Evolutionary conservation across 495 filamentous ascomycete species (phyloP), one percentile per base, ranked within the genome.

Genomic region (Tetracladium marchalianum): DNA sequence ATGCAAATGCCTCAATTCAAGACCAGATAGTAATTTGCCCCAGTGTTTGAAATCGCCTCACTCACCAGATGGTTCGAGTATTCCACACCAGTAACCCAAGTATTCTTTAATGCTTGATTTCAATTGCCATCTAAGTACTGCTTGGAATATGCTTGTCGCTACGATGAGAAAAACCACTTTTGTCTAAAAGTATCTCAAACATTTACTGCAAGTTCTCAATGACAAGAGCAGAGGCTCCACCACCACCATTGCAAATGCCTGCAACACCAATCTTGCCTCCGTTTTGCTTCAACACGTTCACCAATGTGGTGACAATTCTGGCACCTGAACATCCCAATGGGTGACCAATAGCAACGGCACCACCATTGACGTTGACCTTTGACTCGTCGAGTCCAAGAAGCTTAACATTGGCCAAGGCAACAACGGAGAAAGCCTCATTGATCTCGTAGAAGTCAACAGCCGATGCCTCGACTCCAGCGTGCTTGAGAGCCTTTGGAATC

Each of bases 341-440:
- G 65, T 98, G 92, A 44, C 92, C 92, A 55, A 98, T 80, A 55
- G 92, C 92, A 35, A 98, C 92, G 37, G 93, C 86, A 57, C 92
- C 92, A 51, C 92, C 92, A 55, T 93, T 90, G 17, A 95, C 71
- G 67, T 98, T 98, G 50, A 98, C 90, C 69, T 90, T 94, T 32
- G 87, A 84, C 52, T 85, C 79, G 40, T 72, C 67, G 39, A 98
- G 61, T 42, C 68, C 70, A 27, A 98, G 80, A 34, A 97, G 59
- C 73, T 96, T 95, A 68, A 94, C 76, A 67, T 98, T 98, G 47
- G 92, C 90, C 39, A 97, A 70, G 12, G 92, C 90, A 38, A 98
- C 92, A 18, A 98, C 92, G 36, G 84, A 89, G 75, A 98, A 98
- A 5, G 92, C 92, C 70, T 98, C 92, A 67, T 98, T 98, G 73